Base-by-base conservation (phyloP, 495 filamentous ascomycete genomes). In the Rhypophila decipiens region DNA sequence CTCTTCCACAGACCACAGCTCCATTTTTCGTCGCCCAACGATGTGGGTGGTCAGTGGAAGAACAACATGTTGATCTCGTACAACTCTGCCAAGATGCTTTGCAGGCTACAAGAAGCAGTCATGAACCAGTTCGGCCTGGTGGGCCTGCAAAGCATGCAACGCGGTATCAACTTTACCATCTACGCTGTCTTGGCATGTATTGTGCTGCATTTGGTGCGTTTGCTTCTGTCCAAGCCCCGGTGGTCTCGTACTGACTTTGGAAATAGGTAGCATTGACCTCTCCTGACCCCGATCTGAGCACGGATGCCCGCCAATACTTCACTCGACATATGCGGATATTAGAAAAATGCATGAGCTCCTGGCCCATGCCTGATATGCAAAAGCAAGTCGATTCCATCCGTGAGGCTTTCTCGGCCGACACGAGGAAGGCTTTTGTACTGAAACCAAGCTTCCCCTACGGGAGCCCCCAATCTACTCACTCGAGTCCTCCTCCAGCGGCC, bases 161-260 rank as follows among this genome's bases (percentile, higher is more conserved):
- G 93, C 51, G 93, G 93, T 29, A 88, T 96, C 57, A 95, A 89
- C 69, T 96, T 95, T 62, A 88, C 90, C 18, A 94, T 98, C 18
- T 98, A 98, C 58, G 81, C 82, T 35, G 77, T 96, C 22, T 72
- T 98, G 31, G 95, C 88, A 11, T 96, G 90, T 71, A 93, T 90
- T 23, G 93, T 96, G 72, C 76, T 98, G 47, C 94, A 98, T 69
- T 67, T 98, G 68, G 93, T 98, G 72, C 63, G 87, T 47, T 70
- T 34, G 24, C 23, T 37, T 44, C 24, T n/a, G n/a, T n/a, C n/a
- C 31, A 19, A 20, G 12, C 10, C 45, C 12, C 11, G 11, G 3
- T 43, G 12, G 19, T 37, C 5, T 24, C 11, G 39, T 8, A 15
- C 44, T 49, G 24, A 51, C 34, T 39, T 22, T 29, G 40, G 46